Evolutionary conservation across 1,284 basidiomycete species (phyloP).

Genomic region (Leccinum subrobustum): DNA sequence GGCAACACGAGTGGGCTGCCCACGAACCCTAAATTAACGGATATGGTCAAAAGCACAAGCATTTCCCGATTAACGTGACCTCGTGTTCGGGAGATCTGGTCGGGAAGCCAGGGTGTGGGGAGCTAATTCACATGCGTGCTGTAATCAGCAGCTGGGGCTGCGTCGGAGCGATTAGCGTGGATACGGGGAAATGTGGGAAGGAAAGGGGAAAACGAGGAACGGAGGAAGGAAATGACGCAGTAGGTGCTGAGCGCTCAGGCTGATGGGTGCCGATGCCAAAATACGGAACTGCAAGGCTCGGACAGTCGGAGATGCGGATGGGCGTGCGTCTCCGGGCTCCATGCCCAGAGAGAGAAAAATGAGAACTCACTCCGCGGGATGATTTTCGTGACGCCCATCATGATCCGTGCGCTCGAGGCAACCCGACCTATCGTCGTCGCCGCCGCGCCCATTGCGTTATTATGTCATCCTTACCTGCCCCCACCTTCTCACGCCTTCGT

Average conservation of each 20-base stretch:
- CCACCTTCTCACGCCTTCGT: conserved; percentile 22
- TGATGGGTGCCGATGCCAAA: neutral
- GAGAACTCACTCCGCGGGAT: conserved; percentile 15
- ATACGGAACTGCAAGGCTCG: neutral
- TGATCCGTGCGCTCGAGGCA: neutral
- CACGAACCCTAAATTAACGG: conserved; percentile 35
- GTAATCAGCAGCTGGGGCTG: conserved; percentile 23
- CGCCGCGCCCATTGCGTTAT: neutral
- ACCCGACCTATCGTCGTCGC: neutral
- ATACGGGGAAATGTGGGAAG: conserved; percentile 5
- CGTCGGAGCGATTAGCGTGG: conserved; percentile 20
- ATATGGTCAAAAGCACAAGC: conserved; percentile 27
- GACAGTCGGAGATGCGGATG: conserved; percentile 25
- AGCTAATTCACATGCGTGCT: conserved; percentile 10
- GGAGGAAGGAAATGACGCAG: conserved; percentile 10
- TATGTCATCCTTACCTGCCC: conserved; percentile 29
- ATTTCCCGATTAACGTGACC: conserved; percentile 28
- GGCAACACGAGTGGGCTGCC: conserved; percentile 14
- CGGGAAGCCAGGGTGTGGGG: conserved; percentile 13
- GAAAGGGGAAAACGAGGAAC: conserved; percentile 9
- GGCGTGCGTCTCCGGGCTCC: conserved; percentile 9
- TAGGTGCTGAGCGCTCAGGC: neutral
- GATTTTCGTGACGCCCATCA: neutral
- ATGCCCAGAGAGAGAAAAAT: neutral
- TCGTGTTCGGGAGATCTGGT: conserved; percentile 25